A percentile compares a stretch with the other conserved stretches of the same genome.
These are phyloP conservation scores for Lichtheimia ornata DNA, from an alignment of 371 early-diverging fungal genomes.

Conservation along the genomic window DNA sequence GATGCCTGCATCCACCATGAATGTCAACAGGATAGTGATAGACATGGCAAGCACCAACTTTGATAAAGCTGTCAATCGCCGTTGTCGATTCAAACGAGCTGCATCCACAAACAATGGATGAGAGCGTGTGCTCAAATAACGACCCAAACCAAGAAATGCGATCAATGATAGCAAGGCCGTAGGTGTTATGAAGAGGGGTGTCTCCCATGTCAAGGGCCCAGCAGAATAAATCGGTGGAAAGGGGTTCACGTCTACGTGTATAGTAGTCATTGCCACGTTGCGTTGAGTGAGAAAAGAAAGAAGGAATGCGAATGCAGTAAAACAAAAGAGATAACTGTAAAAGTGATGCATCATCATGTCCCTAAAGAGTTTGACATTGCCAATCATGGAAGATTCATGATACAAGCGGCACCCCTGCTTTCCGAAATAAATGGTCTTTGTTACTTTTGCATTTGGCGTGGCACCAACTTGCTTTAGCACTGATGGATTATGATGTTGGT, in stretches of 20 bases:
- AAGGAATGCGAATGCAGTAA: not conserved
- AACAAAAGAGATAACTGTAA: not conserved
- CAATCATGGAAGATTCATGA: no score
- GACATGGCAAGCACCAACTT: conserved; percentile 26
- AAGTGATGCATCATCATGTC: no score
- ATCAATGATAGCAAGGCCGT: conserved; percentile 24
- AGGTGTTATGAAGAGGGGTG: conserved; percentile 27
- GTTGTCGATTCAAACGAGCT: conserved; percentile 5
- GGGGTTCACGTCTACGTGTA: not conserved
- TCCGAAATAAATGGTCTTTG: no score
- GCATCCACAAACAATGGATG: conserved; percentile 3
- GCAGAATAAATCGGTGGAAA: conserved; percentile 31
- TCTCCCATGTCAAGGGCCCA: conserved; percentile 25
- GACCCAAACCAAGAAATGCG: conserved; percentile 23
- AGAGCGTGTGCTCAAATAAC: conserved; percentile 23
- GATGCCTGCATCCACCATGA: conserved; percentile 29
- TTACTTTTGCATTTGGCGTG: no score
- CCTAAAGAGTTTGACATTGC: no score
- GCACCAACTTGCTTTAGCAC: no score
- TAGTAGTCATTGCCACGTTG: not conserved
- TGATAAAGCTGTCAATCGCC: conserved; percentile 22
- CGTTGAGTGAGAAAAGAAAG: not conserved
- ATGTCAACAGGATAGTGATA: conserved; percentile 19
- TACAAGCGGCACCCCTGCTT: no score
- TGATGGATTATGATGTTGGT: no score